phyloP scores from a whole-genome alignment of 495 filamentous ascomycete species.

The Evansstolkia leycettana region DNA sequence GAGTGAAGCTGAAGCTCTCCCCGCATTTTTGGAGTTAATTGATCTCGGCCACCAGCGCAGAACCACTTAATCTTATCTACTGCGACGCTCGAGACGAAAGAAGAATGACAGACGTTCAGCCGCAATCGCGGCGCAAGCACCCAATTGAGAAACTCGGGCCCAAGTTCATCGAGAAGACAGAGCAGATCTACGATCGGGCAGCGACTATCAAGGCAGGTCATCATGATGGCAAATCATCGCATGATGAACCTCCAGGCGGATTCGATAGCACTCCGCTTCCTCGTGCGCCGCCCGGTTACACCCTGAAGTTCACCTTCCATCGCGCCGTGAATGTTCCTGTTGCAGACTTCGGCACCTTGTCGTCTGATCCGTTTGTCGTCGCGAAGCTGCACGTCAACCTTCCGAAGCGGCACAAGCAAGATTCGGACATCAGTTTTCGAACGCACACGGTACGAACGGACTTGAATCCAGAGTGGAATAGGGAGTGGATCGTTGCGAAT shows the following conservation, averaged over 20 bases:
- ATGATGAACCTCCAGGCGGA: constrained; percentile 53
- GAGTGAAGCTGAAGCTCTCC: no score
- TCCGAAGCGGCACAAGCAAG: constrained; percentile 66
- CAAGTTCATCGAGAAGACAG: constrained; percentile 43
- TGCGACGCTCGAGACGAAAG: no score
- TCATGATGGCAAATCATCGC: constrained; percentile 7
- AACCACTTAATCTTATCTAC: no score
- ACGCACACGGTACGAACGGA: constrained; percentile 62
- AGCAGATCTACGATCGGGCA: constrained; percentile 43
- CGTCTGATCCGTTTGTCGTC: constrained; percentile 73
- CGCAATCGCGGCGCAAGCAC: constrained; percentile 11
- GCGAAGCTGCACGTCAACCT: constrained; percentile 54
- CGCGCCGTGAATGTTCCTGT: constrained; percentile 67
- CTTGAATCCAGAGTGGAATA: constrained; percentile 68
- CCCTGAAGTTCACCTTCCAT: constrained; percentile 75
- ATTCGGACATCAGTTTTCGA: constrained; percentile 56
- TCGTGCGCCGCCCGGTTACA: constrained; percentile 60
- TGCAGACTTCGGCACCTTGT: constrained; percentile 62
- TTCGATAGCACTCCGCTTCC: constrained; percentile 71
- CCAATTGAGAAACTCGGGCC: constrained; percentile 25
- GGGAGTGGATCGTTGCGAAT: constrained; percentile 78
- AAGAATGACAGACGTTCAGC: constrained; percentile 10
- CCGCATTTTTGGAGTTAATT: no score
- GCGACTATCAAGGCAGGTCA: constrained; percentile 14
- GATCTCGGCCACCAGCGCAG: no score